Base-by-base conservation (phyloP, 139 green algal genomes). In the Micromonas commoda region DNA sequence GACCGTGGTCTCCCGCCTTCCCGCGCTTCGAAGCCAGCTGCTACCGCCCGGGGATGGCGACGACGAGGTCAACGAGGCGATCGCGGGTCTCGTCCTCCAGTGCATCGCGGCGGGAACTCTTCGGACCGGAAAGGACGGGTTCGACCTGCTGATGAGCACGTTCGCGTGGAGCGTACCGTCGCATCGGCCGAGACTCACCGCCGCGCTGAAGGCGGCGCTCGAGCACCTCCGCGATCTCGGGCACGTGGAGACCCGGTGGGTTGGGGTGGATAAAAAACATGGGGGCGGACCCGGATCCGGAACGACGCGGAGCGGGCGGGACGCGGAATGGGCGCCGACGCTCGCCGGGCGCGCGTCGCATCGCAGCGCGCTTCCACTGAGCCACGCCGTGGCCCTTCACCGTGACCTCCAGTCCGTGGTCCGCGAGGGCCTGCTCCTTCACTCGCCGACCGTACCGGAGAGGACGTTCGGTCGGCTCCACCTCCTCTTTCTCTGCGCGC, bases 401-500 rank as follows among this genome's bases (percentile, higher is more conserved):
- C 9, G 9, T 24, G 61, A 68, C n/a, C 61, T 68, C 61, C n/a
- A 68, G 9, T 5, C 31, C 19, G 61, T 26, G 13, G 4, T 68
- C 9, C 19, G 13, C 31, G 32, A 68, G 5, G 61, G 61, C 19
- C 13, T 68, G 5, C 31, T 35, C 4, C 61, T 68, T 21, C 19
- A 24, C 61, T 32, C 61, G 19, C 9, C 5, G 61, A 68, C 61
- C n/a, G n/a, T n/a, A n/a, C n/a, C n/a, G n/a, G n/a, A n/a, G n/a
- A n/a, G n/a, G n/a, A n/a, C n/a, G n/a, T n/a, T n/a, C n/a, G n/a
- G n/a, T n/a, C n/a, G n/a, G n/a, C n/a, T n/a, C n/a, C 61, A 68
- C 19, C 32, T 68, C n/a, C 19, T 68, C 13, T 68, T 68, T 26
- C 32, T 68, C 32, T 68, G 61, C 61, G n/a, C n/a, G n/a, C n/a